Percentiles rank a stretch among this genome's conserved stretches.
Conservation (phyloP, 2,329 filamentous ascomycete genomes). For the Tolypocladium ophioglossoides region DNA sequence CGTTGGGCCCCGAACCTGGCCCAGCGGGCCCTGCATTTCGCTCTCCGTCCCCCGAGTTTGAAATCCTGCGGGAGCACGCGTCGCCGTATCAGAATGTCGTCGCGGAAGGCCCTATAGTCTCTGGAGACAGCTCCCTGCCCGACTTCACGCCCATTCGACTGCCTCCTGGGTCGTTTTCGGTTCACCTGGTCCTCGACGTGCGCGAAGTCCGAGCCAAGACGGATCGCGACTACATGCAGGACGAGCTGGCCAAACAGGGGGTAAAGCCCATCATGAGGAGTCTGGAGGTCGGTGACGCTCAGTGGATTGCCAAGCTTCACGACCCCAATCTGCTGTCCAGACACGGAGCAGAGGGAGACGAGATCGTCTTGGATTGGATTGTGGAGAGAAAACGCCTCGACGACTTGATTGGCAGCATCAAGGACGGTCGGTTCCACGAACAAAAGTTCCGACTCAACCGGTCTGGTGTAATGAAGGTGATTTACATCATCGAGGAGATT, state of each 20-base stretch:
- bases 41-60: not conserved
- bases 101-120: constrained; percentile 22
- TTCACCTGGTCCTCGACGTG: constrained; percentile 63
- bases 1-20: not conserved
- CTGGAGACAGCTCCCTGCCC: constrained; percentile 25
- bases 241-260: constrained; percentile 57
- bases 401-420: constrained; percentile 70
- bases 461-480: constrained; percentile 63
- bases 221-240: constrained; percentile 67
- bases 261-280: constrained; percentile 55
- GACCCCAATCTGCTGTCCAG: constrained; percentile 44
- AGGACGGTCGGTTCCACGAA: constrained; percentile 72
- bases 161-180: constrained; percentile 54
- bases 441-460: constrained; percentile 71
- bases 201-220: constrained; percentile 64
- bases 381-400: constrained; percentile 73
- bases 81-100: constrained; percentile 27
- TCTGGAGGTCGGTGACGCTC: constrained; percentile 62
- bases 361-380: constrained; percentile 70
- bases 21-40: not conserved
- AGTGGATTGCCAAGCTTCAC: constrained; percentile 69
- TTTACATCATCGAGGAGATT: constrained; percentile 71
- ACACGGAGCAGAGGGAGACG: constrained; percentile 51
- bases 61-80: not conserved
- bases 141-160: constrained; percentile 50